These are phyloP conservation scores for Quercus tomentella DNA, from an alignment of 331 rosid genomes.

Conservation along the genomic window DNA sequence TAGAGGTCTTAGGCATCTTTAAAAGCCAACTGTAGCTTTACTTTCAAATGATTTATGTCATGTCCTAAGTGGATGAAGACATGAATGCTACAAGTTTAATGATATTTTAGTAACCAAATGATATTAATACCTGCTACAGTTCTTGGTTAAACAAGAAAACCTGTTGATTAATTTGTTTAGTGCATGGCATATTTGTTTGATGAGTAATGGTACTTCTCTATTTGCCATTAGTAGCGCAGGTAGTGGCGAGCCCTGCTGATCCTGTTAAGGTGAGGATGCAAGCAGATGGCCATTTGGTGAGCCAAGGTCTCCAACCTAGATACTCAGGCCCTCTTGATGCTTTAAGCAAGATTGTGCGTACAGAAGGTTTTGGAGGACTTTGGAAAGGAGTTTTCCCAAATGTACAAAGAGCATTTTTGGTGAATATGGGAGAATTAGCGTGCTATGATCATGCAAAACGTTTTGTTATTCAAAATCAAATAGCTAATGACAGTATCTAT, in stretches of 20 bases:
- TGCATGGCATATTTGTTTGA: not conserved
- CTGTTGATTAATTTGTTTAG: not conserved
- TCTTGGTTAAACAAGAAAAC: not conserved
- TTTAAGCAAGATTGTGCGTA: constrained; percentile 51
- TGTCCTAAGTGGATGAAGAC: not conserved
- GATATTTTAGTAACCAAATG: not conserved
- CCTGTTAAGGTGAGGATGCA: constrained; percentile 95
- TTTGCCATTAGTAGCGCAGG: constrained; percentile 44
- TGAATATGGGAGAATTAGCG: constrained; percentile 88
- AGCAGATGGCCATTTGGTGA: constrained; percentile 61
- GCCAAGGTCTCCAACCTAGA: constrained; percentile 62
- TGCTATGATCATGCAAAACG: constrained; percentile 84
- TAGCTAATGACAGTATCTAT: constrained; percentile 62
- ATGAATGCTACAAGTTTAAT: not conserved
- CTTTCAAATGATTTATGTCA: not conserved
- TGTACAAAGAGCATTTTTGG: constrained; percentile 82
- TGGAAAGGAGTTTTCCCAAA: constrained; percentile 89
- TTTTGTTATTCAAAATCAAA: constrained; percentile 51
- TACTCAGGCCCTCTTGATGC: constrained; percentile 71
- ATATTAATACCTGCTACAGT: not conserved
- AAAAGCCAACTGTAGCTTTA: not conserved
- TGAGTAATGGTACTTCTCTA: constrained; percentile 18
- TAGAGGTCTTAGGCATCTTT: not conserved
- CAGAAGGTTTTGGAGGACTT: constrained; percentile 69
- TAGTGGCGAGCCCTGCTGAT: constrained; percentile 96